These are phyloP conservation scores for Boletus rubroflammeus DNA, from an alignment of 768 basidiomycete genomes.

Conservation along the genomic window DNA sequence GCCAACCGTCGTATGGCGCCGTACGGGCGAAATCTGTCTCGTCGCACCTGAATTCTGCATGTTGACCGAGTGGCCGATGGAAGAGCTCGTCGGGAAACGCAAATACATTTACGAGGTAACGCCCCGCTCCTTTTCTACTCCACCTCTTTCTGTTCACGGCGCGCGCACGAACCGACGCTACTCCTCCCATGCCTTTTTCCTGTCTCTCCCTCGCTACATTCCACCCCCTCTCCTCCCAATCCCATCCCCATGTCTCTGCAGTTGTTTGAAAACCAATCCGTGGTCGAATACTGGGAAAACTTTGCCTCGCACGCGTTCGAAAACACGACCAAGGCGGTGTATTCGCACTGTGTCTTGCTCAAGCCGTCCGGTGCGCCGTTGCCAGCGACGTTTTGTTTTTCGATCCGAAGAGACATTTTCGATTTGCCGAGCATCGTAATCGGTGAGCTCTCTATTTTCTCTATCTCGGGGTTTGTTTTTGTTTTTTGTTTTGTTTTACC, in stretches of 20 bases:
- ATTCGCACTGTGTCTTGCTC: conserved; percentile 85
- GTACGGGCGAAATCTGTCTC: conserved; percentile 96
- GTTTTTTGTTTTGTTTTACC: background rate
- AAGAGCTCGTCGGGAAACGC: conserved; percentile 63
- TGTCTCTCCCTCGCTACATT: background rate
- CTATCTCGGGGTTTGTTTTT: background rate
- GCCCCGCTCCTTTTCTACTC: conserved; percentile 9
- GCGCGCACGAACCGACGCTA: conserved; percentile 9
- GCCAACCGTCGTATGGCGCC: conserved; percentile 95
- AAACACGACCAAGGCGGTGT: conserved; percentile 93
- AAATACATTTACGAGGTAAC: conserved; percentile 46
- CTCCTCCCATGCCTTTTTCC: background rate
- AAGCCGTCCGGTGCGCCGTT: conserved; percentile 83
- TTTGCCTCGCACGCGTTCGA: conserved; percentile 97
- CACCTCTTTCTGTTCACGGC: conserved; percentile 18
- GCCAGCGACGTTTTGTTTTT: conserved; percentile 93
- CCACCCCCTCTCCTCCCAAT: background rate
- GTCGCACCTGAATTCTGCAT: conserved; percentile 96
- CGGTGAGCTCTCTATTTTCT: conserved; percentile 41
- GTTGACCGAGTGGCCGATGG: conserved; percentile 86
- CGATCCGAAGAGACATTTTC: conserved; percentile 89
- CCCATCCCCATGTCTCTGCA: conserved; percentile 27
- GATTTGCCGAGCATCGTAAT: conserved; percentile 88
- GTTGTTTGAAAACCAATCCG: conserved; percentile 94
- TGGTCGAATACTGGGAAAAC: conserved; percentile 95